Evolutionary conservation across 23 red algal species (phyloP), one percentile per base, ranked within the genome.

Genomic region (Gracilaria caudata): DNA sequence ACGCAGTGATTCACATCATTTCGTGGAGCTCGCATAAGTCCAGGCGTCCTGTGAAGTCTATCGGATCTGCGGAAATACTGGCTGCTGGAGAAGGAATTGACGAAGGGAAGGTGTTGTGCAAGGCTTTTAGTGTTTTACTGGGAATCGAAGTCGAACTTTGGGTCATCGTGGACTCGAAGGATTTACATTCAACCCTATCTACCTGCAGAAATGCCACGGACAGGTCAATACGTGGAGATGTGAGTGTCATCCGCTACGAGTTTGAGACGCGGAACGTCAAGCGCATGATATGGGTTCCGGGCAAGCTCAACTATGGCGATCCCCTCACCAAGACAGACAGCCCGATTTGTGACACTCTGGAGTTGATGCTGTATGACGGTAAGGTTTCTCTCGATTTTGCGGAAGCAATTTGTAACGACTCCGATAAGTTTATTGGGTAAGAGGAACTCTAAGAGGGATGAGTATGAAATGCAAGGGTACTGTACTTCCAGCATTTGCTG

Each of bases 241-340:
- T n/a, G n/a, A n/a, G n/a, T n/a, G n/a, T n/a, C n/a, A n/a, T 78
- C 5, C 9, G 40, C 4, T 78, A 78, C 24, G 34, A 78, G 73
- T 78, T 78, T 19, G 73, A 78, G 17, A 78, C 73, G 1, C 34
- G 40, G 21, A 49, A 43, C 7, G 24, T 78, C 10, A 19, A 51
- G 44, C 73, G 73, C 2, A 78, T 78, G 73, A 78, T 78, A 46
- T 51, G 73, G 73, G 45, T 78, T 26, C 39, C 73, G 4, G 75
- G 75, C 4, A 53, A 49, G 9, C 4, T 79, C 24, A 79, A 79
- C 32, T 49, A 33, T 19, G 37, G 6, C 49, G 75, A 79, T 34
- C 75, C 75, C 7, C 24, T 79, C 6, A 51, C 75, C 8, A 79
- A 55, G 43, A 79, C 36, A 55, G 47, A 57, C 46, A 79, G 75